Evolutionary conservation across 2,329 filamentous ascomycete species (phyloP).

Genomic region (Fusarium sp.): DNA sequence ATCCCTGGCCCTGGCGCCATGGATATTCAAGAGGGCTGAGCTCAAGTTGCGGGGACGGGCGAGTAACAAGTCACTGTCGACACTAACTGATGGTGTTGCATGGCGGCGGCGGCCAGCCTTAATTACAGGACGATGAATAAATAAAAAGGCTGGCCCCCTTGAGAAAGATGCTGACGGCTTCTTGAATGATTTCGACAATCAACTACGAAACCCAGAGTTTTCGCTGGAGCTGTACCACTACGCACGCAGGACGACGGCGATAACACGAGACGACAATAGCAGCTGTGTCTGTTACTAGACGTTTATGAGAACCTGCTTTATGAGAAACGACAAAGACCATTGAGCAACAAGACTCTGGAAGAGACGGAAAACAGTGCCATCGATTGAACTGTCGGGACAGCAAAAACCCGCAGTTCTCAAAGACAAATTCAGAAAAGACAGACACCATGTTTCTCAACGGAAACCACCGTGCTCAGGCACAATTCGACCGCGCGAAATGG

Average conservation of each 20-base stretch:
- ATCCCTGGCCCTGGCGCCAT: conserved; percentile 44
- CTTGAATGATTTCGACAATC: conserved; percentile 13
- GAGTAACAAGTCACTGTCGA: conserved; percentile 12
- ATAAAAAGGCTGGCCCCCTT: conserved; percentile 41
- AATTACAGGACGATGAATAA: conserved; percentile 17
- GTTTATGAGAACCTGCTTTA: conserved; percentile 16
- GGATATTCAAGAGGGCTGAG: conserved; percentile 46
- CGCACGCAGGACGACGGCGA: conserved; percentile 33
- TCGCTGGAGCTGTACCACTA: conserved; percentile 6
- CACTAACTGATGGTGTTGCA: too few species aligned
- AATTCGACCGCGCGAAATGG: conserved; percentile 69
- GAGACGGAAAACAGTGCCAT: conserved; percentile 15
- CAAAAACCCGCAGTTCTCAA: conserved; percentile 1
- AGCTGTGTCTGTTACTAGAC: conserved; percentile 14
- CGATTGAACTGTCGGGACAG: conserved; percentile 1
- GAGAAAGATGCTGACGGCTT: conserved; percentile 8
- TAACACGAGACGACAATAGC: conserved; percentile 14
- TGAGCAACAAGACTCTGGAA: conserved; percentile 34
- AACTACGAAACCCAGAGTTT: conserved; percentile 24
- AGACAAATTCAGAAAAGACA: conserved; percentile 3
- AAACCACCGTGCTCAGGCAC: conserved; percentile 65
- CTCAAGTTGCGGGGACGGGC: conserved; percentile 42
- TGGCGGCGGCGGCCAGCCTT: too few species aligned
- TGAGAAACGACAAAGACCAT: conserved; percentile 32
- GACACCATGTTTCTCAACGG: conserved; percentile 51